These are phyloP conservation scores for Pseudogymnoascus sp. DNA, from an alignment of 2,329 filamentous ascomycete species.

Conservation along the genomic window DNA sequence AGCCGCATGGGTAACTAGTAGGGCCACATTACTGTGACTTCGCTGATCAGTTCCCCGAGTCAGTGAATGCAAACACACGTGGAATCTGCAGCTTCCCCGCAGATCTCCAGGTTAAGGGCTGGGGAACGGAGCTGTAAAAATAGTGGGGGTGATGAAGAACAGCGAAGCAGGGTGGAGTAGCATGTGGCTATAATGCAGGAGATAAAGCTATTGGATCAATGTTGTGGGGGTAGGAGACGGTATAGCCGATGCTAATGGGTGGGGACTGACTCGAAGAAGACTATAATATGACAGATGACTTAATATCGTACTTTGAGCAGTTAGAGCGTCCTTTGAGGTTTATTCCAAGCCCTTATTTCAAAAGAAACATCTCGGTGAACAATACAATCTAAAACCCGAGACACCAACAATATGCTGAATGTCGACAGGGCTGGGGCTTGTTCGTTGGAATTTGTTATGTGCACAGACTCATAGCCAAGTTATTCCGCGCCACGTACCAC, in stretches of 20 bases:
- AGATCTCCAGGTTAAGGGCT: not conserved
- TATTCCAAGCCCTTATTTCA: not conserved
- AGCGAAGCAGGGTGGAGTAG: not conserved
- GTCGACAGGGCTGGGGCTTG: not conserved
- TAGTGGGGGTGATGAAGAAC: not conserved
- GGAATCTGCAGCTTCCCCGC: not conserved
- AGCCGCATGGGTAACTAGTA: not conserved
- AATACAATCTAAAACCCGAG: not conserved
- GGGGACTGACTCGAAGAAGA: not conserved
- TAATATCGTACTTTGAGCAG: not conserved
- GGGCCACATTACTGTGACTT: not conserved
- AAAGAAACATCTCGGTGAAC: not conserved
- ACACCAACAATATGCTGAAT: not conserved
- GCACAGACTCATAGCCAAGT: not conserved
- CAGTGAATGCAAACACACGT: not conserved
- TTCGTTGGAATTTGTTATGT: not conserved
- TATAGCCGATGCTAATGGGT: not conserved
- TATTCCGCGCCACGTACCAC: not conserved
- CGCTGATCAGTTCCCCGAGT: not conserved
- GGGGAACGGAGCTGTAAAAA: not conserved
- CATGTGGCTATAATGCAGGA: not conserved
- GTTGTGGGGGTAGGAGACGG: not conserved
- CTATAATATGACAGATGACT: not conserved
- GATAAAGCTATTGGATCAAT: not conserved
- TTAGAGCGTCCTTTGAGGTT: not conserved